A percentile compares a stretch with the other conserved stretches of the same genome.
Conservation (phyloP, 805 yeast species). For the Zygosaccharomyces gambellarensis region DNA sequence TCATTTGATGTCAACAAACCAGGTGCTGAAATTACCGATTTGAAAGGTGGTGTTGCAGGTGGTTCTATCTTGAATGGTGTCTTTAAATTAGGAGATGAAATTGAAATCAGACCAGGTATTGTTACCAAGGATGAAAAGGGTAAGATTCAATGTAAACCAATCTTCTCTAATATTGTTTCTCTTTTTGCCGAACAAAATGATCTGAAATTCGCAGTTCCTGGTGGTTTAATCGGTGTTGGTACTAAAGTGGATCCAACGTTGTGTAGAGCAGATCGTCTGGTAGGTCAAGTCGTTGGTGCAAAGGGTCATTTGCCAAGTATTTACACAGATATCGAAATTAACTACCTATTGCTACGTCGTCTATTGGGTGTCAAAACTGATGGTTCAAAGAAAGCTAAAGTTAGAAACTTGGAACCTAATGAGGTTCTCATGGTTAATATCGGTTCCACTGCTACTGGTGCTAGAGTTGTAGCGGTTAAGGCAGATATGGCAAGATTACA, state of each 20-base stretch:
- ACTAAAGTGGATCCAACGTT: slow-evolving; percentile 97
- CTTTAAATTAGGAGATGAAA: slow-evolving; percentile 93
- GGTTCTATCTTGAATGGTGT: slow-evolving; percentile 98
- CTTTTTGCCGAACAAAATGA: slow-evolving; percentile 97
- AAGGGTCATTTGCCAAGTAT: slow-evolving; percentile 93
- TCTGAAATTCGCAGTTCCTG: slow-evolving; percentile 98
- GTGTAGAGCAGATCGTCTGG: slow-evolving; percentile 98
- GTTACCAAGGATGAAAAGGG: slow-evolving; percentile 88
- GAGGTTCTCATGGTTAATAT: slow-evolving; percentile 98
- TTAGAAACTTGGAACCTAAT: slow-evolving; percentile 85
- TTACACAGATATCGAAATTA: slow-evolving; percentile 95
- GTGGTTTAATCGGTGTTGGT: slow-evolving; percentile 99
- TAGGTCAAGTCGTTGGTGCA: slow-evolving; percentile 98
- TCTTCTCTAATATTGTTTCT: slow-evolving; percentile 88
- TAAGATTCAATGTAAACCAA: slow-evolving; percentile 91
- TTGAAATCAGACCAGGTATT: slow-evolving; percentile 98
- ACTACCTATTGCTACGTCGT: slow-evolving; percentile 93
- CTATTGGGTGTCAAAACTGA: slow-evolving; percentile 97
- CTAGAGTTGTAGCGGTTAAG: slow-evolving; percentile 94
- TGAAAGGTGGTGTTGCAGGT: slow-evolving; percentile 99
- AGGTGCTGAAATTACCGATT: slow-evolving; percentile 93
- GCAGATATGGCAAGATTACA: slow-evolving; percentile 99
- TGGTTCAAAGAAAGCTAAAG: slow-evolving; percentile 95
- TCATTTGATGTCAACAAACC: slow-evolving; percentile 99
- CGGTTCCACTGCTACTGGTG: slow-evolving; percentile 99